Evolutionary conservation across 2,329 filamentous ascomycete genomes (phyloP).

Genomic region (Sarocladium brachiariae): DNA sequence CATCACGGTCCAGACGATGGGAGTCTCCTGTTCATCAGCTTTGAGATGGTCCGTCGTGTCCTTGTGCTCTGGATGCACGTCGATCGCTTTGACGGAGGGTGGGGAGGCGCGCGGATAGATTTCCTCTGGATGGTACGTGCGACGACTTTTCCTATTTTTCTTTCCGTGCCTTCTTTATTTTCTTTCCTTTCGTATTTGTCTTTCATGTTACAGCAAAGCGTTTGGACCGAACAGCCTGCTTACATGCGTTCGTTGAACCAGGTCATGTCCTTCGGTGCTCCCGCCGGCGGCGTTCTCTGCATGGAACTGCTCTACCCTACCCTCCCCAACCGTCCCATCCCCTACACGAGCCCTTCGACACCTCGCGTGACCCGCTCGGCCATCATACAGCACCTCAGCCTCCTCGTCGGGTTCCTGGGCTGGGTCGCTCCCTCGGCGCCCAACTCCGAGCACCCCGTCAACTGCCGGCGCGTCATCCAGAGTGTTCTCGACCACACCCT

Average conservation of each 20-base stretch:
- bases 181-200: no score
- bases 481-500: conserved; percentile 42
- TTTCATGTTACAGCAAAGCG: no score
- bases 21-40: conserved; percentile 35
- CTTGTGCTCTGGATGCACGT: conserved; percentile 38
- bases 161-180: no score
- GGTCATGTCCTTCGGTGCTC: conserved; percentile 41
- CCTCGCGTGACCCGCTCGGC: conserved; percentile 31
- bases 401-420: conserved; percentile 41
- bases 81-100: conserved; percentile 28
- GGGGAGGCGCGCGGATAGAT: conserved; percentile 19
- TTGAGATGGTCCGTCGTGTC: conserved; percentile 37
- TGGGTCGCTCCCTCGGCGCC: conserved; percentile 40
- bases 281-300: conserved; percentile 40
- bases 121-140: conserved; percentile 33
- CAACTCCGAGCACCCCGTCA: conserved; percentile 37
- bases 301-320: conserved; percentile 39
- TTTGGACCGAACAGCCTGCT: no score
- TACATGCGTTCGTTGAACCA: no score
- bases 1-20: conserved; percentile 20
- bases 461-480: conserved; percentile 37
- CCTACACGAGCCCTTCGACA: conserved; percentile 11
- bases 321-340: conserved; percentile 16
- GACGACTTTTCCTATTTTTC: no score
- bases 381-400: conserved; percentile 43